A percentile compares a stretch with the other conserved stretches of the same genome.
Evolutionary conservation across 2,329 filamentous ascomycete species (phyloP).

Genomic region (Exophiala phaeomuriformis): DNA sequence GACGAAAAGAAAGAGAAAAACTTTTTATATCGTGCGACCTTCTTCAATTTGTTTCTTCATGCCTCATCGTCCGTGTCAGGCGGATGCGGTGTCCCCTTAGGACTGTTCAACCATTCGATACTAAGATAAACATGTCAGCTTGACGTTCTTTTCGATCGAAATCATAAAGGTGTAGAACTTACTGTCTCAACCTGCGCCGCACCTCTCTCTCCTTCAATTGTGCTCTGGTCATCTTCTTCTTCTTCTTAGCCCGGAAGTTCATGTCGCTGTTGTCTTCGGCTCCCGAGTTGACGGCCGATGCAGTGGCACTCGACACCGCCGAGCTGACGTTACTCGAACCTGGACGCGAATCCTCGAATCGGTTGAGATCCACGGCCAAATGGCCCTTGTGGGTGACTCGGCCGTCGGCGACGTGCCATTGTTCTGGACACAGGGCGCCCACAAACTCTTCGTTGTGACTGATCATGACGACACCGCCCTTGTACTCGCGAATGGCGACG

Average conservation of each 20-base stretch:
- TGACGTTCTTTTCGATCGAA: background rate
- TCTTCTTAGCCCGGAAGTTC: conserved; percentile 74
- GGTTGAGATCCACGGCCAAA: conserved; percentile 64
- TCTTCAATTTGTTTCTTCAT: conserved; percentile 15
- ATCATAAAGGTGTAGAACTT: conserved; percentile 4
- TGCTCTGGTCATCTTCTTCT: conserved; percentile 94
- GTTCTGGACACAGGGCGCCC: conserved; percentile 87
- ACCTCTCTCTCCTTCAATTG: conserved; percentile 91
- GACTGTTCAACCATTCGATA: conserved; percentile 73
- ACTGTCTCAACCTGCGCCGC: conserved; percentile 72
- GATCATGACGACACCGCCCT: conserved; percentile 97
- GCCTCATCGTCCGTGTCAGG: conserved; percentile 70
- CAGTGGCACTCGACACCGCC: conserved; percentile 49
- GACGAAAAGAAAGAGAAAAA: background rate
- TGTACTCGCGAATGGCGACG: conserved; percentile 97
- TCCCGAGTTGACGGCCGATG: conserved; percentile 69
- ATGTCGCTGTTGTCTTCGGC: conserved; percentile 70
- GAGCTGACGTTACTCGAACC: conserved; percentile 56
- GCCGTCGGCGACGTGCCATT: conserved; percentile 89
- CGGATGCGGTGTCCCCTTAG: conserved; percentile 74
- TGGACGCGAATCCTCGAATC: conserved; percentile 76
- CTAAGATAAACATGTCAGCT: conserved; percentile 15
- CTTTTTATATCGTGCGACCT: background rate
- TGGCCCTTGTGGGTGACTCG: conserved; percentile 77
- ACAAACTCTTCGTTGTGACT: conserved; percentile 99